Evolutionary conservation across 2,329 filamentous ascomycete species (phyloP), one percentile per base, ranked within the genome.

Genomic region (Botrytis galanthina): DNA sequence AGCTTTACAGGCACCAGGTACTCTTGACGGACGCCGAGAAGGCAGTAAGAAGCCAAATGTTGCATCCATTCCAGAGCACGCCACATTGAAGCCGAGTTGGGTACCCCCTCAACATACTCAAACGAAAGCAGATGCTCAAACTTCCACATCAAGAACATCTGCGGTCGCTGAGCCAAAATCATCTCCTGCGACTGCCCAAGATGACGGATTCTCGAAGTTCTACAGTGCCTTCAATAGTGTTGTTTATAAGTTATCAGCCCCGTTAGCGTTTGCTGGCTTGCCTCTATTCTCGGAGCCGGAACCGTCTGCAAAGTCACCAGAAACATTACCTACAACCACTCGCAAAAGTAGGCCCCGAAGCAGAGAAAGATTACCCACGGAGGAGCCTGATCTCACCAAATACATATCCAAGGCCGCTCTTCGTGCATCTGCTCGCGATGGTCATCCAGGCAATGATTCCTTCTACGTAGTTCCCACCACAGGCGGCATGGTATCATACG

Each of bases 391-490:
- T 77, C 87, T 97, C 39, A 91, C 89, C 78, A 92, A 91, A 74
- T 89, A 97, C 44, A 97, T 97, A 81, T 97, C 94, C 59, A 91
- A 90, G 77, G 94, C 95, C 20, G 93, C 95, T 5, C 87, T 98
- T 71, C 89, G 91, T 70, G 93, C 95, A 0, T 87, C 97, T 60
- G 87, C 90, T 32, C 90, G 93, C 73, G 91, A 91, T 44, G 89
- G 89, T 0, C 87, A 90, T 42, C 86, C 87, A 26, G 84, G 82
- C 22, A 88, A 87, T 74, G 92, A 93, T 78, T 96, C 93, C 14
- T 99, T 99, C 84, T 98, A 98, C 81, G 92, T 98, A 1, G 96
- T 99, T 1, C 96, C 95, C 6, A 93, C 93, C 0, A 94, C 93
- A 29, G 95, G 96, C 8, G 94, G 95, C 76, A 98, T 94, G 4